Conservation (phyloP, 768 basidiomycete genomes). For the Lactifluus rugatus region DNA sequence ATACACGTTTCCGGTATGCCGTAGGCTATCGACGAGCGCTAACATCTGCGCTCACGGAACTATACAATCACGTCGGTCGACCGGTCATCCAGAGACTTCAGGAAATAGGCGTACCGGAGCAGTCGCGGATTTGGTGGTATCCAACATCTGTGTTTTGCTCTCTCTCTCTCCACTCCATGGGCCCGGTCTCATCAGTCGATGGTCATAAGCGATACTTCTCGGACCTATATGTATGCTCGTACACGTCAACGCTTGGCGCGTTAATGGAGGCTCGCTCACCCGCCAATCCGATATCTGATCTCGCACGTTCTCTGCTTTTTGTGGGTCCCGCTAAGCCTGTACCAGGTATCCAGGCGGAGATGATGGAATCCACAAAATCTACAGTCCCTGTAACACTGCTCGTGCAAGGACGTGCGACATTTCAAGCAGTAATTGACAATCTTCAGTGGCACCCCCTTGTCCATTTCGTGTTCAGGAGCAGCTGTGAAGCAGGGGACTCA, state of each 20-base stretch:
- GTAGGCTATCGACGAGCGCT: too few relatives aligned
- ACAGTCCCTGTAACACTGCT: neutral
- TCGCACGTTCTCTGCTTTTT: neutral
- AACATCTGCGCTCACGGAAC: neutral
- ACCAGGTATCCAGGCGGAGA: neutral
- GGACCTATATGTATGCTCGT: slow-evolving; percentile 13
- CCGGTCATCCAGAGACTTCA: slow-evolving; percentile 1
- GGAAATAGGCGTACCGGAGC: neutral
- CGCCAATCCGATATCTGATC: neutral
- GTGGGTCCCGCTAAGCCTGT: neutral
- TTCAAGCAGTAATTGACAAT: neutral
- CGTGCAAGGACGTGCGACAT: neutral
- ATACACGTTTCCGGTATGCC: too few relatives aligned
- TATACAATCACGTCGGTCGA: slow-evolving; percentile 1
- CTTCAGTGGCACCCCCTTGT: neutral
- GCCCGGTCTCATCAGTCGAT: neutral
- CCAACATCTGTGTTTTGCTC: neutral
- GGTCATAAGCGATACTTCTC: neutral
- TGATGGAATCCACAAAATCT: neutral
- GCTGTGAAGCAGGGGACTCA: neutral
- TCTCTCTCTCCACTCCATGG: slow-evolving; percentile 16
- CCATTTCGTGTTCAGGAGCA: slow-evolving; percentile 3
- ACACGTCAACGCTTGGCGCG: slow-evolving; percentile 8
- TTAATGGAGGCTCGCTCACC: neutral
- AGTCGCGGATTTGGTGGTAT: slow-evolving; percentile 12